Base-by-base conservation (phyloP, 768 basidiomycete species). In the Daedaleopsis nitida region DNA sequence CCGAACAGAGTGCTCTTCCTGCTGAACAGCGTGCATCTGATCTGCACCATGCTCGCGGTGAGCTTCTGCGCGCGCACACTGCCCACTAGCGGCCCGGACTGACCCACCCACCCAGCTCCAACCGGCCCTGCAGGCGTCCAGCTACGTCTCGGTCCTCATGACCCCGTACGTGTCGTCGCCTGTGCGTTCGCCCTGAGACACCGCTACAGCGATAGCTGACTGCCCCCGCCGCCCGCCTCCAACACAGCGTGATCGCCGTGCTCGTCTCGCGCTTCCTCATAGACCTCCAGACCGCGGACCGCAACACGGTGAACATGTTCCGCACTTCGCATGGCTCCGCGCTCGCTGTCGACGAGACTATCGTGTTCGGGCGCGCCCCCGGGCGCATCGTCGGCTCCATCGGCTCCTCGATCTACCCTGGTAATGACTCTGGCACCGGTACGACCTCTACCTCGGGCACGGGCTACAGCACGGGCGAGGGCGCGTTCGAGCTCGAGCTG, bases 191-290 rank as follows among this genome's bases (percentile, higher is more conserved):
- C 11, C 14, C 50, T 12, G 5, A 16, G 27, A 12, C 32, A 10
- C 50, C n/a, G n/a, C n/a, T n/a, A n/a, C n/a, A n/a, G n/a, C n/a
- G n/a, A n/a, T n/a, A 6, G 5, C 51, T 32, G 11, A 24, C 23
- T 51, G 27, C 8, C n/a, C 35, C 24, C 4, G 13, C 13, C 12
- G 16, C 27, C 27, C 50, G 24, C 21, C 8, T 32, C 16, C 2
- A 13, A 6, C 1, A 1, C 47, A 57, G 55, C 5, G n/a, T 57
- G 12, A 57, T 47, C 19, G 34, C 45, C 14, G 49, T 48, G 11
- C 39, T 57, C 55, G 21, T 49, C 19, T 49, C 47, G 32, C 55
- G 55, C 21, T 57, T 57, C 45, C 47, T 57, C 47, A 44, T 57
- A 14, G 32, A 57, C 45, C 55, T 57, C 11, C 55, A 50, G 21